phyloP scores from a whole-genome alignment of 2,329 filamentous ascomycete genomes.

The Thielaviopsis musarum region DNA sequence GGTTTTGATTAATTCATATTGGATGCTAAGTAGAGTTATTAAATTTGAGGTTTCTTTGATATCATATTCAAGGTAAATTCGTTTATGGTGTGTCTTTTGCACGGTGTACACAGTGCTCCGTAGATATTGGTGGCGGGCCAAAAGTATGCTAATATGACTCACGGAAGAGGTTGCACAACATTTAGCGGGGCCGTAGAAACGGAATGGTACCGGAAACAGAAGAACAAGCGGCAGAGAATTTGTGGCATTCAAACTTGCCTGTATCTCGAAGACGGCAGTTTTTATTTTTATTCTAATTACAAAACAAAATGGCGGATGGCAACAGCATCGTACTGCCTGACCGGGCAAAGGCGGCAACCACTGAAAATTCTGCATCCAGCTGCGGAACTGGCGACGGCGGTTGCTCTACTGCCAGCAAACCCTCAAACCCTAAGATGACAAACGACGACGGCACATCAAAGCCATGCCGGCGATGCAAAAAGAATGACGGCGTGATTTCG shows the following conservation, averaged over 20 bases:
- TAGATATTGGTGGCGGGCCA: not conserved
- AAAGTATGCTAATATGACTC: not conserved
- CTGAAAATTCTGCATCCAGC: not conserved
- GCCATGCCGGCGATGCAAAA: slow-evolving; percentile 10
- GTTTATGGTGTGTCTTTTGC: not conserved
- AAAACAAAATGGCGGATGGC: not conserved
- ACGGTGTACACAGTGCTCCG: no score
- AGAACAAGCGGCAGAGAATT: not conserved
- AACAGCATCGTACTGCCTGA: not conserved
- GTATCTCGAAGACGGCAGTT: not conserved
- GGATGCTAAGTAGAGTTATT: slow-evolving; percentile 3
- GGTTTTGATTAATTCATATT: not conserved
- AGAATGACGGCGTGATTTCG: slow-evolving; percentile 5
- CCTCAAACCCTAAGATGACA: not conserved
- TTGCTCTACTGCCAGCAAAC: slow-evolving; percentile 1
- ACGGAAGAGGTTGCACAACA: not conserved
- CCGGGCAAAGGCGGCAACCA: not conserved
- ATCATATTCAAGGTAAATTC: not conserved
- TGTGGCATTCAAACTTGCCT: not conserved
- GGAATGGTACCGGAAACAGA: not conserved
- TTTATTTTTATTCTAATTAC: not conserved
- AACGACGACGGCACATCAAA: slow-evolving; percentile 3
- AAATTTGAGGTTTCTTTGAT: not conserved
- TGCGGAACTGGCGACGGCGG: not conserved
- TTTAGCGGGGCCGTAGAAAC: not conserved